phyloP scores from a whole-genome alignment of 2,329 filamentous ascomycete species.

The Cercospora zeae-maydis region DNA sequence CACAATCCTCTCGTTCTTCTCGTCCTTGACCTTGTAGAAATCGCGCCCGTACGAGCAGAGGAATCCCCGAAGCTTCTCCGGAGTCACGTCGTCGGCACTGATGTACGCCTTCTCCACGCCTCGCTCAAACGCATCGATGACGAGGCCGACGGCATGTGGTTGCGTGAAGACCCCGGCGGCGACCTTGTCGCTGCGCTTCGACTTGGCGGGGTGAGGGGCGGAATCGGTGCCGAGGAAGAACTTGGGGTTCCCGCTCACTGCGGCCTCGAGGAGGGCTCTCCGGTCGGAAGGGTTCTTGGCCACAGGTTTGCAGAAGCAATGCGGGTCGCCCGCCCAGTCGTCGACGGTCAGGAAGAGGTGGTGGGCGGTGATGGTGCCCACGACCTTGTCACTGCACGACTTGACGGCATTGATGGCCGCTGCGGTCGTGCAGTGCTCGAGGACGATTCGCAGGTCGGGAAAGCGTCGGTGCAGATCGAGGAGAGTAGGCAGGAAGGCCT shows the following conservation, averaged over 20 bases:
- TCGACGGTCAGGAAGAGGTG: conserved; percentile 79
- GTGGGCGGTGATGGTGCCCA: conserved; percentile 79
- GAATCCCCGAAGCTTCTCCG: conserved; percentile 56
- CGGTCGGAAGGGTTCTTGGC: conserved; percentile 65
- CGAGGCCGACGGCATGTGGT: conserved; percentile 63
- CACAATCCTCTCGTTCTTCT: conserved; percentile 51
- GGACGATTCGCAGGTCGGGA: conserved; percentile 62
- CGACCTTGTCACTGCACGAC: conserved; percentile 72
- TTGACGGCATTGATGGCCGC: conserved; percentile 76
- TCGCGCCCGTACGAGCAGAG: conserved; percentile 54
- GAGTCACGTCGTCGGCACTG: conserved; percentile 52
- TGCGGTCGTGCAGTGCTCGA: conserved; percentile 86
- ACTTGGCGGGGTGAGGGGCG: conserved; percentile 63
- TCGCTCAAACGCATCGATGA: conserved; percentile 63
- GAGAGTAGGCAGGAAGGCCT: conserved; percentile 76
- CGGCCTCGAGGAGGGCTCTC: conserved; percentile 65
- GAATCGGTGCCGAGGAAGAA: conserved; percentile 75
- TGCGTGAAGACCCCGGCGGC: conserved; percentile 79
- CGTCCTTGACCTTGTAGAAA: conserved; percentile 55
- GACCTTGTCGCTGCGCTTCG: conserved; percentile 57
- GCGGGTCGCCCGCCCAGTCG: conserved; percentile 65
- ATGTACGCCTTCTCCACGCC: conserved; percentile 56
- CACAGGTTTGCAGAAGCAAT: conserved; percentile 75
- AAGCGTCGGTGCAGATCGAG: conserved; percentile 69
- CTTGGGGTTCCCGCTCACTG: conserved; percentile 57